A percentile compares a stretch with the other conserved stretches of the same genome.
Conservation (phyloP, 306 rosid species). For the Sophora flavescens region DNA sequence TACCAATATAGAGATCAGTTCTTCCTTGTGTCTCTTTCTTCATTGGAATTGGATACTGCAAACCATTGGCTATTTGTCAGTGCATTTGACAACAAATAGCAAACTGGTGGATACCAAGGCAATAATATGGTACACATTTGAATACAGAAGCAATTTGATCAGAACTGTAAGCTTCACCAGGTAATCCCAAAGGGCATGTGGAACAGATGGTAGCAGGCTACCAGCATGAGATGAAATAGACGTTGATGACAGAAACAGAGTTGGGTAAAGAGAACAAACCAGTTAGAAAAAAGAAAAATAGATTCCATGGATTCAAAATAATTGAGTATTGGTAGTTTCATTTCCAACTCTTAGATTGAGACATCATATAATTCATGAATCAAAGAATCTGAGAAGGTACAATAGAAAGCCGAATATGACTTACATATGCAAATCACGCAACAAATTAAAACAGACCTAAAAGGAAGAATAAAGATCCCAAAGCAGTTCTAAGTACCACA, state of each 20-base stretch:
- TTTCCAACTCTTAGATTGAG: conserved; percentile 15
- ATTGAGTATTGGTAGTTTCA: background rate
- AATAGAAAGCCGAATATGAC: background rate
- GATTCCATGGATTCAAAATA: background rate
- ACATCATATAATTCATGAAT: background rate
- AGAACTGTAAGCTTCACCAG: conserved; percentile 9
- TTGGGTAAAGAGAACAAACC: conserved; percentile 27
- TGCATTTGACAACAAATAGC: background rate
- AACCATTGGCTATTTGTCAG: conserved; percentile 33
- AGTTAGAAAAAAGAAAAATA: conserved; percentile 1
- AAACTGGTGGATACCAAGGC: background rate
- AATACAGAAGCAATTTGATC: conserved; percentile 22
- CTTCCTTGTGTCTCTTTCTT: conserved; percentile 88
- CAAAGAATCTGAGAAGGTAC: background rate
- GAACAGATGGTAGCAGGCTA: background rate
- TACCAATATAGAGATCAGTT: conserved; percentile 77
- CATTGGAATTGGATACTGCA: conserved; percentile 89
- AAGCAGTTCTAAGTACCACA: background rate
- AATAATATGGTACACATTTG: background rate
- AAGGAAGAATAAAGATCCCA: conserved; percentile 14
- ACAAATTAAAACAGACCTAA: background rate
- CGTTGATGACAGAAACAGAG: conserved; percentile 7
- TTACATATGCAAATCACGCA: background rate
- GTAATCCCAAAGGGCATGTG: conserved; percentile 20
- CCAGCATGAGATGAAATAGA: conserved; percentile 24